Percentiles rank a stretch among this genome's conserved stretches.
Conservation (phyloP, 306 rosid genomes). For the Medicago arabica region DNA sequence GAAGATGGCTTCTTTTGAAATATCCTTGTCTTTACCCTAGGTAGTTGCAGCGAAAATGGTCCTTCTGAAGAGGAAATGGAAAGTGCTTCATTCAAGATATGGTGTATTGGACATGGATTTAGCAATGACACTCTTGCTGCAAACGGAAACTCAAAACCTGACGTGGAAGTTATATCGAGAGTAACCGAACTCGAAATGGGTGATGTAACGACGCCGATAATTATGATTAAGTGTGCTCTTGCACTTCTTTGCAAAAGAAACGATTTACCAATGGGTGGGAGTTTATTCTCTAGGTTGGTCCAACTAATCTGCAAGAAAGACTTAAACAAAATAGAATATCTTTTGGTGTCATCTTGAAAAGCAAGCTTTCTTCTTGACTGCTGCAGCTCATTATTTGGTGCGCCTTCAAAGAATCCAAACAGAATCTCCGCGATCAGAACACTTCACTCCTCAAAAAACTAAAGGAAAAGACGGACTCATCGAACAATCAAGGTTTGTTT, state of each 20-base stretch:
- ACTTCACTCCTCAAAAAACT: conserved; percentile 49
- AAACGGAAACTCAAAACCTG: conserved; percentile 58
- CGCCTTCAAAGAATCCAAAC: conserved; percentile 58
- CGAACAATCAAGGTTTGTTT: conserved; percentile 54
- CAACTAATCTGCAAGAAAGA: conserved; percentile 75
- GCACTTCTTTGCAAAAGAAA: conserved; percentile 66
- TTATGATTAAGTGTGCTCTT: conserved; percentile 81
- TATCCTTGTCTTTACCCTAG: conserved; percentile 80
- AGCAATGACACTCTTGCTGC: conserved; percentile 50
- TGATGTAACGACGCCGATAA: conserved; percentile 81
- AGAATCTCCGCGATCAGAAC: conserved; percentile 52
- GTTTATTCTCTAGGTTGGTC: conserved; percentile 74
- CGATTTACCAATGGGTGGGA: conserved; percentile 83
- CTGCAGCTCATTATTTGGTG: not conserved
- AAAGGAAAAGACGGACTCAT: conserved; percentile 65
- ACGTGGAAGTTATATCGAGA: conserved; percentile 77
- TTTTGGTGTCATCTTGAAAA: conserved; percentile 73
- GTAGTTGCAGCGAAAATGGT: conserved; percentile 76
- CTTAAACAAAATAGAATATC: conserved; percentile 82
- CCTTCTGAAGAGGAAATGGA: conserved; percentile 78
- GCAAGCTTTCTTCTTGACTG: conserved; percentile 48
- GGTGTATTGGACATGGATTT: conserved; percentile 82
- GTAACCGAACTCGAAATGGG: conserved; percentile 90
- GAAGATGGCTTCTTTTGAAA: conserved; percentile 80
- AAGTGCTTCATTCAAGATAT: conserved; percentile 86